phyloP scores from a whole-genome alignment of 1,139 yeast genomes.

The Groenewaldozyma auringiensis region DNA sequence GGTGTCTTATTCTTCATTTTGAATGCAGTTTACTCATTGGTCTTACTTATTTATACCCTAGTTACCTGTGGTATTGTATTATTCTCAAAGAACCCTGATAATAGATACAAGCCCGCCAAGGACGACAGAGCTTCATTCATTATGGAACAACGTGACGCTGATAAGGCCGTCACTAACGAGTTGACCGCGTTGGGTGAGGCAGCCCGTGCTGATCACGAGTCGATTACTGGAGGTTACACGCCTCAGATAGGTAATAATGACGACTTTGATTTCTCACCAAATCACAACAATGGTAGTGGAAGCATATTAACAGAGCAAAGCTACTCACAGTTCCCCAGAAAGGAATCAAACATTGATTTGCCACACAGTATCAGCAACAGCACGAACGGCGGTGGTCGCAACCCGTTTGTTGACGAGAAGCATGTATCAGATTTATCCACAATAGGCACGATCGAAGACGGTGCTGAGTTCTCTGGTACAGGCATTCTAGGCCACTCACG shows the following conservation, averaged over 20 bases:
- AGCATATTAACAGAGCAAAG: neutral
- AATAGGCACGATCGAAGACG: neutral
- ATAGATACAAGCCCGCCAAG: constrained; percentile 88
- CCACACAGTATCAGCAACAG: too few species aligned
- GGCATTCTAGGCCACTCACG: constrained; percentile 6
- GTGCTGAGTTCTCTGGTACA: neutral
- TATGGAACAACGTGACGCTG: constrained; percentile 40
- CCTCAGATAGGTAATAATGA: constrained; percentile 3
- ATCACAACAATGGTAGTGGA: neutral
- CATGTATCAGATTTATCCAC: neutral
- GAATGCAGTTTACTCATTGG: constrained; percentile 83
- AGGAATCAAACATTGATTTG: neutral
- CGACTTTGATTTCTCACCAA: constrained; percentile 1
- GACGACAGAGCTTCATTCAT: constrained; percentile 92
- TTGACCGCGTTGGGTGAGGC: constrained; percentile 85
- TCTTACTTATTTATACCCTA: constrained; percentile 67
- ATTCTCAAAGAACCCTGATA: constrained; percentile 82
- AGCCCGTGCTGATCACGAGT: constrained; percentile 51
- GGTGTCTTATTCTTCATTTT: constrained; percentile 82
- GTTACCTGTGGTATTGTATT: constrained; percentile 79
- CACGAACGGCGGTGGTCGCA: too few species aligned
- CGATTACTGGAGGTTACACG: constrained; percentile 6
- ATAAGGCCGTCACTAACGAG: constrained; percentile 44
- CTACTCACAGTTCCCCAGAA: neutral
- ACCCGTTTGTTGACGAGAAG: neutral